Percentiles rank a stretch among this genome's conserved stretches.
phyloP scores from a whole-genome alignment of 331 rosid species.

The Quercus lobata region DNA sequence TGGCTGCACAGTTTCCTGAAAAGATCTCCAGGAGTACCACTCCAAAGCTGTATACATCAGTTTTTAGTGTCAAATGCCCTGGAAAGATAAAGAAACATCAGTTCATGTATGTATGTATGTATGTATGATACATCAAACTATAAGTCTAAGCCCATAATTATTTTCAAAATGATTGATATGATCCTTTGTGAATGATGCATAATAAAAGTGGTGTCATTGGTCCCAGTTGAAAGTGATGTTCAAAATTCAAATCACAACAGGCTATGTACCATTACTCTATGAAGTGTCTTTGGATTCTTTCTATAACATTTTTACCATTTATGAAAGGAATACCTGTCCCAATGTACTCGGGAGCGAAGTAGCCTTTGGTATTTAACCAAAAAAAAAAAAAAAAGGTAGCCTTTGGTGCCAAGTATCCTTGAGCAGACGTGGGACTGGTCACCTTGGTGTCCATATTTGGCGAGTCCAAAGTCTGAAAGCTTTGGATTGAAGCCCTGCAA shows the following conservation, averaged over 20 bases:
- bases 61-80: slow-evolving; percentile 42
- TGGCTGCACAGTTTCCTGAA: slow-evolving; percentile 25
- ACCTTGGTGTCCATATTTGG: slow-evolving; percentile 41
- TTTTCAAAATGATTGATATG: no score
- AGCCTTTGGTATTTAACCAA: slow-evolving; percentile 25
- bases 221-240: no score
- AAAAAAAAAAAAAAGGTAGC: slow-evolving; percentile 6
- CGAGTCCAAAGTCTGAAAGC: slow-evolving; percentile 48
- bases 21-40: slow-evolving; percentile 44
- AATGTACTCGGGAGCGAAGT: slow-evolving; percentile 39
- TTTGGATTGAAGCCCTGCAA: slow-evolving; percentile 34
- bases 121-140: no score
- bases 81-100: slow-evolving; percentile 7
- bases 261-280: background rate
- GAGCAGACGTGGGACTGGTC: slow-evolving; percentile 26
- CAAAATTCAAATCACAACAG: no score
- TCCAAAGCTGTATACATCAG: slow-evolving; percentile 47
- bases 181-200: no score
- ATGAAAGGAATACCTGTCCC: slow-evolving; percentile 26
- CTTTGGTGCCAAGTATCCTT: slow-evolving; percentile 42
- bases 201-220: no score
- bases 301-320: background rate
- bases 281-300: no score
- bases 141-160: no score
- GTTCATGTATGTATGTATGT: background rate